These are phyloP conservation scores for Plasmodium chabaudi DNA, from an alignment of 169 alveolate genomes.

Conservation along the genomic window DNA sequence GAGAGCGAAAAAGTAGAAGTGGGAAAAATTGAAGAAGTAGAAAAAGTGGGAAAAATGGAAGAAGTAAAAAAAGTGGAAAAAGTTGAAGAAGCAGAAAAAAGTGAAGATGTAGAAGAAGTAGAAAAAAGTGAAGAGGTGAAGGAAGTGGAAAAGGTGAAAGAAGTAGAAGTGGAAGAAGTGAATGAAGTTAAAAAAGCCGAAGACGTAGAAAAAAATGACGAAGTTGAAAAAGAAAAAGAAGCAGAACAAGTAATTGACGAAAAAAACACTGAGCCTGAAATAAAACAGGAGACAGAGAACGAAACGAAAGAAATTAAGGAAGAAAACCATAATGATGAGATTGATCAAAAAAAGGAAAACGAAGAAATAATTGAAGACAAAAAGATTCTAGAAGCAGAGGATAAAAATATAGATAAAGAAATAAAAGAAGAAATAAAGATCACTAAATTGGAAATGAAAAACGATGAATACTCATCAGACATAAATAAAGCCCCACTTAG, in stretches of 20 bases:
- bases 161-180: neutral
- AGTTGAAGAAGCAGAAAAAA: neutral
- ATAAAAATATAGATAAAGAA: neutral
- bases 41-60: neutral
- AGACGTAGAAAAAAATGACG: neutral
- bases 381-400: neutral
- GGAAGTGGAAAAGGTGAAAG: neutral
- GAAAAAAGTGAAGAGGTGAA: neutral
- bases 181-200: slow-evolving; percentile 1
- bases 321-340: neutral
- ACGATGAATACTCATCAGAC: neutral
- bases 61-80: neutral
- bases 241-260: neutral
- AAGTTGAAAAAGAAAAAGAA: neutral
- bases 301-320: neutral
- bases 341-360: neutral
- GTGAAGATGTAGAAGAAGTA: neutral
- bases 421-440: slow-evolving; percentile 2
- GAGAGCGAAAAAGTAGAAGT: too few species aligned
- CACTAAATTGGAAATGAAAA: slow-evolving; percentile 19
- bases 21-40: too few species aligned
- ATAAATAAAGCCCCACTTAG: neutral
- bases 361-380: neutral
- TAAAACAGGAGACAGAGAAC: neutral
- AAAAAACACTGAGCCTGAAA: neutral